Base-by-base conservation (phyloP, 1,284 basidiomycete genomes). In the Ustilago lituana region DNA sequence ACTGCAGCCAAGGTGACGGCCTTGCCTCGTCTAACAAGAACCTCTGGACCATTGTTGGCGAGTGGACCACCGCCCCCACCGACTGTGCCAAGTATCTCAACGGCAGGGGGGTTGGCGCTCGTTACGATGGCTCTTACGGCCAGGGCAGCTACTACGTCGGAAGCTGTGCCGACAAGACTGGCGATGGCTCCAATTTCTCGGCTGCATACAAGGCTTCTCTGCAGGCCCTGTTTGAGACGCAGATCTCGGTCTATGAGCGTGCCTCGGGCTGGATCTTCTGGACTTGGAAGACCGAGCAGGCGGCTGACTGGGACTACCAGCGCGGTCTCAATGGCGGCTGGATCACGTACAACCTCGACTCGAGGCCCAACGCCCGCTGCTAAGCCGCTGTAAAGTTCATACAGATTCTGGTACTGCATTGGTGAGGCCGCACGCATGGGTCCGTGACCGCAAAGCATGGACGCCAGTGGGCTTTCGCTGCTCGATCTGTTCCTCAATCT, bases 31-130 rank as follows among this genome's bases (percentile, higher is more conserved):
- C 78, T 32, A 40, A 63, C 33, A 50, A 70, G 22, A 72, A 72
- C 45, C 74, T 80, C 3, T 80, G 58, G 44, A 73, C 74, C 23
- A 38, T 83, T 24, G 71, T 82, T 6, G 82, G 81, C 26, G 82
- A 83, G 57, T 83, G 82, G 83, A 46, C 77, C 77, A 31, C 73
- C 4, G 91, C 91, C 0, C 84, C 87, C 47, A 94, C 89, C 9
- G 94, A 96, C 81, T 96, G 93, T 76, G 92, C 93, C 22, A 89
- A 85, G 76, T 93, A 88, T 87, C 85, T 92, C 9, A 91, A 91
- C 77, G 81, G 76, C 15, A 64, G 77, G 17, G 86, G 88, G 22
- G 69, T 85, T 17, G 90, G 91, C n/a, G 85, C 91, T 7, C 87
- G 92, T 41, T 95, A 91, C 81, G 93, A 92, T 73, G 93, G 92